These are phyloP conservation scores for Exophiala sp. DNA, from an alignment of 2,329 filamentous ascomycete species.

Conservation along the genomic window DNA sequence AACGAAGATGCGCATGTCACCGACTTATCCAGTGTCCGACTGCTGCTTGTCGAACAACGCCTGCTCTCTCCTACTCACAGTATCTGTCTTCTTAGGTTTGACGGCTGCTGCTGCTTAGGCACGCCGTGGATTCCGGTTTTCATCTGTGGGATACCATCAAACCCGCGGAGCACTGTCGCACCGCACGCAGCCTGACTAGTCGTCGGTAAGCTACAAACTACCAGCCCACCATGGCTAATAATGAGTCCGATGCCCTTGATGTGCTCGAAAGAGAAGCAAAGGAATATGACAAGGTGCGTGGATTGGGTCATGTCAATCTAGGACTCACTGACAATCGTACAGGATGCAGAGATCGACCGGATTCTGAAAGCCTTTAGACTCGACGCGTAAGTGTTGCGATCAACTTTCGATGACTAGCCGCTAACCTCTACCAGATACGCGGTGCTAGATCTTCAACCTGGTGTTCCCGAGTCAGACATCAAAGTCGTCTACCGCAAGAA, in stretches of 20 bases:
- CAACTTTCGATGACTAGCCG: slow-evolving; percentile 1
- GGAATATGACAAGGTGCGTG: slow-evolving; percentile 75
- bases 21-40: not conserved
- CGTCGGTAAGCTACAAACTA: slow-evolving; percentile 27
- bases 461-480: slow-evolving; percentile 92
- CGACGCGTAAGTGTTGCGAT: slow-evolving; percentile 52
- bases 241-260: slow-evolving; percentile 70
- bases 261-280: slow-evolving; percentile 77
- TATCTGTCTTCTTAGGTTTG: too few relatives aligned
- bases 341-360: slow-evolving; percentile 94
- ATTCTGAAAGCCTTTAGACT: slow-evolving; percentile 85
- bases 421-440: slow-evolving; percentile 59
- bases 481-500: slow-evolving; percentile 91
- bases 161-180: not conserved
- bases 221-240: slow-evolving; percentile 46
- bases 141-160: too few relatives aligned
- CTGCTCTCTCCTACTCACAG: too few relatives aligned
- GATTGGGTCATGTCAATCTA: not conserved
- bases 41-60: too few relatives aligned
- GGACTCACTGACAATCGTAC: slow-evolving; percentile 6
- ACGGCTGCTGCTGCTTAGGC: too few relatives aligned
- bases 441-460: slow-evolving; percentile 89
- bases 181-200: slow-evolving; percentile 6
- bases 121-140: too few relatives aligned
- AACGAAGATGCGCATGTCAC: not conserved